These are phyloP conservation scores for Lepidium africanum DNA, from an alignment of 345 rosid species.

Conservation along the genomic window DNA sequence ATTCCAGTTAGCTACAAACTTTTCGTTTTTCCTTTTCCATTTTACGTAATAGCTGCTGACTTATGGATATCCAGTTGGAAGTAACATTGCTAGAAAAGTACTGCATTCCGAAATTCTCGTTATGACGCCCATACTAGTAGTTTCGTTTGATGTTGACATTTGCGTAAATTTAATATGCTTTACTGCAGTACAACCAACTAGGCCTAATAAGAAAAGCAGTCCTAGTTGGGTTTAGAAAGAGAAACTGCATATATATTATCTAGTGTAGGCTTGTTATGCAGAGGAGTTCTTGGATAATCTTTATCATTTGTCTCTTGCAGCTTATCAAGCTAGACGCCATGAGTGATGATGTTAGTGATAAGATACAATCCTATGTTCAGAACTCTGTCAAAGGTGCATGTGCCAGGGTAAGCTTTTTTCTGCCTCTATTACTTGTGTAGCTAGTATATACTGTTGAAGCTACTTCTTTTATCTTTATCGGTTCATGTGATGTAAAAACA, in stretches of 20 bases:
- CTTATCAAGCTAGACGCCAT: conserved; percentile 35
- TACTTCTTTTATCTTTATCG: background rate
- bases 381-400: conserved; percentile 64
- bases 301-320: conserved; percentile 34
- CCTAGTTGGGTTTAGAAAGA: conserved; percentile 1
- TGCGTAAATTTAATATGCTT: background rate
- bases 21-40: background rate
- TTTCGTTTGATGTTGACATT: background rate
- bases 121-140: background rate
- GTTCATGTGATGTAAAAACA: background rate
- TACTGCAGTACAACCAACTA: background rate
- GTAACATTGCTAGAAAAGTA: background rate
- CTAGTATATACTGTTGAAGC: background rate
- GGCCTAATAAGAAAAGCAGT: background rate
- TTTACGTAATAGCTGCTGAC: background rate
- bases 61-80: background rate
- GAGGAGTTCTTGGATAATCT: conserved; percentile 4
- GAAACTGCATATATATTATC: background rate
- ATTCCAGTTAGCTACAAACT: background rate
- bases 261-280: background rate
- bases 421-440: conserved; percentile 4
- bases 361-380: conserved; percentile 54
- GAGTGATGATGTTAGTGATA: conserved; percentile 37
- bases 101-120: background rate
- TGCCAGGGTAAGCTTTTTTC: conserved; percentile 47